phyloP scores from a whole-genome alignment of 164 flowering plant species.

The Sedum album region DNA sequence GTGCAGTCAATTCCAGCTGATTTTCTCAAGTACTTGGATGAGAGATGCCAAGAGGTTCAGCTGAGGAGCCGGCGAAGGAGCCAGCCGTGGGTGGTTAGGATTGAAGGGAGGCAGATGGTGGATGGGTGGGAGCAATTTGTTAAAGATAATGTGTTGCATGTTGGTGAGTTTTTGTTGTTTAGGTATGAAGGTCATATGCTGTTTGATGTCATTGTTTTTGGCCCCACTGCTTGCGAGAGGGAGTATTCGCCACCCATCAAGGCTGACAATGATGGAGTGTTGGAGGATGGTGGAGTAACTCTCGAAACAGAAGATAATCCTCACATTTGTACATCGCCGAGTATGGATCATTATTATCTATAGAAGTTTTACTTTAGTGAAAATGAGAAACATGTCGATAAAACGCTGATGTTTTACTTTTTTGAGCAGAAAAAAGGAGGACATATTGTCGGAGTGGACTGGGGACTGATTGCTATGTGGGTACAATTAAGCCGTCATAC shows the following conservation, averaged over 20 bases:
- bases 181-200: conserved; percentile 3
- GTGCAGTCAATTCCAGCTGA: conserved; percentile 6
- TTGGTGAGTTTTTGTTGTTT: conserved; percentile 3
- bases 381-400: not conserved
- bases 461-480: not conserved
- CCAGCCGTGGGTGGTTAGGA: not conserved
- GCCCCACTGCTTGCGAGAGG: not conserved
- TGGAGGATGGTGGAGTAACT: too few relatives aligned
- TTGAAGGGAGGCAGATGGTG: conserved; percentile 1
- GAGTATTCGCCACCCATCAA: not conserved
- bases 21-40: conserved; percentile 5
- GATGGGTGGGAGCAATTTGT: conserved; percentile 8
- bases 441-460: not conserved
- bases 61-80: not conserved
- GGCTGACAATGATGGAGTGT: not conserved
- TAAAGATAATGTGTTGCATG: not conserved
- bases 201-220: conserved; percentile 7
- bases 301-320: not conserved
- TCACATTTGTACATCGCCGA: not conserved
- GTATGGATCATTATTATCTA: not conserved
- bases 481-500: not conserved
- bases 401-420: not conserved
- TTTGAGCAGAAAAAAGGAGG: not conserved
- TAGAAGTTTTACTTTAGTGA: not conserved
- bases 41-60: not conserved